Evolutionary conservation across 176 grass and related monocot genomes (phyloP), one percentile per base, ranked within the genome.

Genomic region (Carex scoparia): DNA sequence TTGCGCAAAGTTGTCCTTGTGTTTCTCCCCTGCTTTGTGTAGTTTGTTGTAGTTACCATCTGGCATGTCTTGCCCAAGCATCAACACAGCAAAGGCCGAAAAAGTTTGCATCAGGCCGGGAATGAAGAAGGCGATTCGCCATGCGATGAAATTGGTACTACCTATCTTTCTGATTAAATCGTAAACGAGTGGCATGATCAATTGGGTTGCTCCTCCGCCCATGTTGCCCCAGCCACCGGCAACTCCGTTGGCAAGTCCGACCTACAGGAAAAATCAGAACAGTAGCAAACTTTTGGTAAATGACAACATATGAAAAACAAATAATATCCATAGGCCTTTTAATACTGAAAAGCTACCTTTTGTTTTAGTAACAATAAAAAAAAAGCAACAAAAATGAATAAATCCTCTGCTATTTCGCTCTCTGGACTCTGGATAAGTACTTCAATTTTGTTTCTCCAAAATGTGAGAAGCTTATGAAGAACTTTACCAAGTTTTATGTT

Each of bases 161-260:
- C 95, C 92, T 4, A 91, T 84, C 84, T 77, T 91, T 57, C 23
- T 81, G 69, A 98, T 87, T 74, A 86, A 78, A 13, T 91, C 91
- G 68, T 61, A 98, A 35, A 98, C 91, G 0, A 98, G 89, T 10
- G 95, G 95, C 95, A 98, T 98, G 63, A 98, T 70, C 19, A 98
- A 81, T 90, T 98, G 95, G 42, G 94, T 94, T 73, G 92, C 95
- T 71, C 95, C 95, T 19, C 95, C 95, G 53, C 95, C 95, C 38
- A 98, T 89, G 89, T 98, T 98, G 18, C 95, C 95, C 95, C 95
- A 98, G 61, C 95, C 95, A 2, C 91, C 95, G 7, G 95, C 88
- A 46, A 94, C 54, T 76, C 95, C 95, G 79, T 98, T 98, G 14
- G 95, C 95, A 1, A 91, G 74, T 32, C 95, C 95, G 28, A 98